Percentiles rank a stretch among this genome's conserved stretches.
Evolutionary conservation across 352 stramenopile species (phyloP).

Genomic region (Phytophthora hybrid): DNA sequence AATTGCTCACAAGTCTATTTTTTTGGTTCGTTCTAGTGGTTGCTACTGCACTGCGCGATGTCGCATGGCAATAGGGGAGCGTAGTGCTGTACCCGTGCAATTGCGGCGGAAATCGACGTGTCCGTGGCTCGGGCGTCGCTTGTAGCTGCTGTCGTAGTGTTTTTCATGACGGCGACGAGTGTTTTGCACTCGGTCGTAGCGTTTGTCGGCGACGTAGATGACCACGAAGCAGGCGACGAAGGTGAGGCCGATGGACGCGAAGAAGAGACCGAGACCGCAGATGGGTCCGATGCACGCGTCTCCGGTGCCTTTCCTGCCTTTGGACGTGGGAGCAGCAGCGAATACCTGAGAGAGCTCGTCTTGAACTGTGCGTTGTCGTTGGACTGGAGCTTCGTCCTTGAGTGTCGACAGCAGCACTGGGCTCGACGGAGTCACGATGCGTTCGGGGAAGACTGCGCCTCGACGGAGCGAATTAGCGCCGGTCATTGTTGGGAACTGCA

Average conservation of each 20-base stretch:
- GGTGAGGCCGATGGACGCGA: constrained; percentile 45
- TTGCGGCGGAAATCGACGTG: constrained; percentile 29
- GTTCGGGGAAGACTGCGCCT: constrained; percentile 6
- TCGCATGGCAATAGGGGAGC: constrained; percentile 15
- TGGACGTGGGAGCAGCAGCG: constrained; percentile 14
- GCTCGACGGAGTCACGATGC: constrained; percentile 23
- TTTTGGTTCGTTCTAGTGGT: constrained; percentile 1
- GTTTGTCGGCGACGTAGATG: constrained; percentile 49
- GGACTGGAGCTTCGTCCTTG: neutral
- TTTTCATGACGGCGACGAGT: constrained; percentile 31
- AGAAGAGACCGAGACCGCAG: constrained; percentile 52
- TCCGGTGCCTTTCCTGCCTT: constrained; percentile 35
- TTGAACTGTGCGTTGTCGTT: constrained; percentile 29
- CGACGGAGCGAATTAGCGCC: constrained; percentile 33
- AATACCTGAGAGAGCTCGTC: constrained; percentile 37
- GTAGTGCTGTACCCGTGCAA: constrained; percentile 20
- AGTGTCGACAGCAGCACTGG: constrained; percentile 13
- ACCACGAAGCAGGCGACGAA: constrained; percentile 48
- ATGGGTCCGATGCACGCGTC: constrained; percentile 48
- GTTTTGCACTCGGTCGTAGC: constrained; percentile 37
- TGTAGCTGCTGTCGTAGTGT: constrained; percentile 29
- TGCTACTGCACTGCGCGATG: constrained; percentile 31
- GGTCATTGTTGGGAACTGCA: constrained; percentile 26
- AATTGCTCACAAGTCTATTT: constrained; percentile 4
- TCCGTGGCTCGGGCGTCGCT: constrained; percentile 28